phyloP scores from a whole-genome alignment of 352 stramenopile genomes.

The Globisporangium paroecandrum region DNA sequence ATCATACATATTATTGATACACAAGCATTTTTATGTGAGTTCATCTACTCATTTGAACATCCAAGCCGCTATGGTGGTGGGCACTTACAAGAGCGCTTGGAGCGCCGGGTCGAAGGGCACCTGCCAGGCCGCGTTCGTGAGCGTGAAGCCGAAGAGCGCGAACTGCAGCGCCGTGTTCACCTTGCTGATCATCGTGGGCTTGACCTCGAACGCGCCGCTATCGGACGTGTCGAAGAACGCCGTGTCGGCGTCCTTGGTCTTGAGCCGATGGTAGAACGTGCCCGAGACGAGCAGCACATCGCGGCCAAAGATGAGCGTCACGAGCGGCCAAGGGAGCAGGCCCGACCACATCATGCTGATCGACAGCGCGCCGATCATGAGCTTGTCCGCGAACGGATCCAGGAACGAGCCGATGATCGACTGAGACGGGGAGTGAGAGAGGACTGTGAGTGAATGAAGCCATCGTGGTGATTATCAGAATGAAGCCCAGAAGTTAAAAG shows the following conservation, averaged over 20 bases:
- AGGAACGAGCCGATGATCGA: constrained; percentile 81
- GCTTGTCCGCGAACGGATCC: constrained; percentile 80
- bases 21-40: not conserved
- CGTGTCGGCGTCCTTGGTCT: constrained; percentile 62
- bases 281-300: constrained; percentile 71
- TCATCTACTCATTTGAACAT: too few relatives aligned
- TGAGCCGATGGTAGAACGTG: constrained; percentile 73
- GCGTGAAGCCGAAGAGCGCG: constrained; percentile 60
- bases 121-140: constrained; percentile 75
- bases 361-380: constrained; percentile 72
- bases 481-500: not conserved
- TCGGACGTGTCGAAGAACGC: constrained; percentile 82
- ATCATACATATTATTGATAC: constrained; percentile 6
- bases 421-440: constrained; percentile 14
- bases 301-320: constrained; percentile 67
- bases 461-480: not conserved
- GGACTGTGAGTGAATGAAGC: not conserved
- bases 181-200: constrained; percentile 71
- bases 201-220: constrained; percentile 64
- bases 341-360: constrained; percentile 71
- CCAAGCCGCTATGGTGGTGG: not conserved
- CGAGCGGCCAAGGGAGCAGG: constrained; percentile 58
- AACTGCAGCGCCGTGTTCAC: constrained; percentile 81
- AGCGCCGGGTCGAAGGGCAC: constrained; percentile 56
- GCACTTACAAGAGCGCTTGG: constrained; percentile 61